Conservation (phyloP, 1,284 basidiomycete species). For the Apiotrichum laibachii region DNA sequence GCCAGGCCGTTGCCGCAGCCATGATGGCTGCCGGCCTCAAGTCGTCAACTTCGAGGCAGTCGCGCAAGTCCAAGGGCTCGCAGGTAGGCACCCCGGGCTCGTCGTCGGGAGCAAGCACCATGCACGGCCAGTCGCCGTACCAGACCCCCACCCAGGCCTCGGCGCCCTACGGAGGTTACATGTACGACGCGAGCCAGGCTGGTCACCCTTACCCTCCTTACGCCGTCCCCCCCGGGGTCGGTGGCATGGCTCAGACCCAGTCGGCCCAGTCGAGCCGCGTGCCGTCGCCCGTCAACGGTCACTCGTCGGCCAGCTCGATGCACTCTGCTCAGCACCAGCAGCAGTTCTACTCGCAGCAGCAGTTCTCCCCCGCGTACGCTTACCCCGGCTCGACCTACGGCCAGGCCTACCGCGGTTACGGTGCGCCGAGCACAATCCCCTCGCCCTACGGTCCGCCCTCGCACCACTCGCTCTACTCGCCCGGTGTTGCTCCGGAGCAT, state of each 20-base stretch:
- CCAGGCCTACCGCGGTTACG: constrained; percentile 32
- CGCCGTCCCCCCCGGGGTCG: constrained; percentile 28
- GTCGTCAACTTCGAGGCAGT: constrained; percentile 38
- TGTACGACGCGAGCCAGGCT: constrained; percentile 39
- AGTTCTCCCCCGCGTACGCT: constrained; percentile 35
- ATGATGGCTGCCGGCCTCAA: constrained; percentile 50
- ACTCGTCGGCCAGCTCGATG: constrained; percentile 38
- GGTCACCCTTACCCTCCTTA: constrained; percentile 34
- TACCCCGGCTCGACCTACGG: constrained; percentile 32
- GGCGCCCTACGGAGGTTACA: constrained; percentile 42
- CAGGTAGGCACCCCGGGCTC: constrained; percentile 43
- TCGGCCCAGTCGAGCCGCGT: constrained; percentile 42
- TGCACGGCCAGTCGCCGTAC: constrained; percentile 44
- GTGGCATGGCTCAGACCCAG: constrained; percentile 32
- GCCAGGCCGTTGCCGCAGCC: constrained; percentile 45
- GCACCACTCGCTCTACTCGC: constrained; percentile 37
- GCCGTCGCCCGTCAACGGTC: constrained; percentile 45
- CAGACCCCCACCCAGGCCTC: constrained; percentile 39
- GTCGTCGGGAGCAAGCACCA: constrained; percentile 28
- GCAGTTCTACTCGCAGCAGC: constrained; percentile 39
- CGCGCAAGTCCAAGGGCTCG: constrained; percentile 47
- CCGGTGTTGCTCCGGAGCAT: constrained; percentile 38
- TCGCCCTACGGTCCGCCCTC: constrained; percentile 33
- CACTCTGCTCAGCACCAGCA: constrained; percentile 30
- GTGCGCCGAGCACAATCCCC: constrained; percentile 29